A percentile compares a stretch with the other conserved stretches of the same genome.
phyloP scores from a whole-genome alignment of 2,329 filamentous ascomycete species.

The Chrysoporthe cubensis region DNA sequence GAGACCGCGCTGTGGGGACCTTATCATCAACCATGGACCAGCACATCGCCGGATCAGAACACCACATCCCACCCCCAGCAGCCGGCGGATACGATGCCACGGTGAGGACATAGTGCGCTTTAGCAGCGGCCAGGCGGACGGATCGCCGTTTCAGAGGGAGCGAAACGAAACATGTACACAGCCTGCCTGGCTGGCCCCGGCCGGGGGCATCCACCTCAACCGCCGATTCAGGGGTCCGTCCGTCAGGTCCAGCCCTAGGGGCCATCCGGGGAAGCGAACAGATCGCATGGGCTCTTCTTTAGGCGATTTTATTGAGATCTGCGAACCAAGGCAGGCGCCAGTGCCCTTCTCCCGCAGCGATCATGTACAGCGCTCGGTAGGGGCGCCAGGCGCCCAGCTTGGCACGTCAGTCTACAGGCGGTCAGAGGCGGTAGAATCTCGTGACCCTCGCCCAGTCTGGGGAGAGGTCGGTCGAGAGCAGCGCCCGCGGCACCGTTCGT shows the following conservation, averaged over 20 bases:
- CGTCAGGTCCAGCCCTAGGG: conserved; percentile 6
- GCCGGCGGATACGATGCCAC: neutral
- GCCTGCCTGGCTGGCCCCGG: neutral
- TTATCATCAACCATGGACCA: conserved; percentile 16
- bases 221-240: conserved; percentile 6
- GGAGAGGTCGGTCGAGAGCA: too few species aligned
- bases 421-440: neutral
- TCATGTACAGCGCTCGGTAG: neutral
- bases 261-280: conserved; percentile 6
- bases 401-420: neutral
- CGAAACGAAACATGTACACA: conserved; percentile 5
- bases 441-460: neutral
- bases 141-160: conserved; percentile 1
- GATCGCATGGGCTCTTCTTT: neutral
- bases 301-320: neutral
- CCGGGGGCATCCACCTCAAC: neutral
- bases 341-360: conserved; percentile 1
- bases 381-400: neutral
- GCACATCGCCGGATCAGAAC: conserved; percentile 3
- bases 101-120: neutral
- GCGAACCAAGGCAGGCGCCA: neutral
- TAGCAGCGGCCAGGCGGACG: neutral
- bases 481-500: neutral
- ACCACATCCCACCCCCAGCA: neutral
- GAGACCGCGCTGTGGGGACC: conserved; percentile 20